Evolutionary conservation across 805 yeast species (phyloP).

Genomic region (Candida endomychidarum): DNA sequence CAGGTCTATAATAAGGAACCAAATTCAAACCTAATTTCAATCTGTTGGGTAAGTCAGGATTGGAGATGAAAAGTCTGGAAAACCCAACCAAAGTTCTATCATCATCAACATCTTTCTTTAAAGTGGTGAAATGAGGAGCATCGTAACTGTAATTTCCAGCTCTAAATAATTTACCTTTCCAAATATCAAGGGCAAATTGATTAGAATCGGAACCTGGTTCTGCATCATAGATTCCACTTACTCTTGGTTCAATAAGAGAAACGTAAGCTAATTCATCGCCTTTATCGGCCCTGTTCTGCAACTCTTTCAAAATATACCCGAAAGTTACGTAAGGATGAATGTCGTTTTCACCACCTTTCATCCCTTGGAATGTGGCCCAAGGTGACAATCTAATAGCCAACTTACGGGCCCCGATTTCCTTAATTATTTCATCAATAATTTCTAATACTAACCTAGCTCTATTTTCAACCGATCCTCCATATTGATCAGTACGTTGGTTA

Average conservation of each 20-base stretch:
- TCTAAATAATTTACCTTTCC: conserved; percentile 25
- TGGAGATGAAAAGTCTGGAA: conserved; percentile 41
- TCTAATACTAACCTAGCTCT: conserved; percentile 33
- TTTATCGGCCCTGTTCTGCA: conserved; percentile 26
- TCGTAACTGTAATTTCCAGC: conserved; percentile 25
- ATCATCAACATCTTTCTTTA: conserved; percentile 19
- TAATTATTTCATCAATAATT: conserved; percentile 33
- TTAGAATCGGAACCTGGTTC: conserved; percentile 13
- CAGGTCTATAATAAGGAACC: conserved; percentile 37
- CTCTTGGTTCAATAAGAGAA: conserved; percentile 38
- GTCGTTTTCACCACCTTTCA: conserved; percentile 29
- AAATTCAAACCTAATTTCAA: conserved; percentile 35
- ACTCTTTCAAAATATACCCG: conserved; percentile 27
- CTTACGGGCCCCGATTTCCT: conserved; percentile 31
- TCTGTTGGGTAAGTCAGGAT: conserved; percentile 45
- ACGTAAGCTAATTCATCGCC: conserved; percentile 36
- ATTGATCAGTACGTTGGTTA: conserved; percentile 31
- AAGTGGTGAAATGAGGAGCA: conserved; percentile 22
- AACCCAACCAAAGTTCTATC: conserved; percentile 44
- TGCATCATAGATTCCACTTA: conserved; percentile 20
- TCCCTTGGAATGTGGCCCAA: conserved; percentile 33
- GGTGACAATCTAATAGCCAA: conserved; percentile 38
- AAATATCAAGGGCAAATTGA: conserved; percentile 25
- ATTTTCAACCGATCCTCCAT: conserved; percentile 38
- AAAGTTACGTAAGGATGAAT: conserved; percentile 25